Evolutionary conservation across 2,329 filamentous ascomycete genomes (phyloP).

Genomic region (Grosmannia penicillata): DNA sequence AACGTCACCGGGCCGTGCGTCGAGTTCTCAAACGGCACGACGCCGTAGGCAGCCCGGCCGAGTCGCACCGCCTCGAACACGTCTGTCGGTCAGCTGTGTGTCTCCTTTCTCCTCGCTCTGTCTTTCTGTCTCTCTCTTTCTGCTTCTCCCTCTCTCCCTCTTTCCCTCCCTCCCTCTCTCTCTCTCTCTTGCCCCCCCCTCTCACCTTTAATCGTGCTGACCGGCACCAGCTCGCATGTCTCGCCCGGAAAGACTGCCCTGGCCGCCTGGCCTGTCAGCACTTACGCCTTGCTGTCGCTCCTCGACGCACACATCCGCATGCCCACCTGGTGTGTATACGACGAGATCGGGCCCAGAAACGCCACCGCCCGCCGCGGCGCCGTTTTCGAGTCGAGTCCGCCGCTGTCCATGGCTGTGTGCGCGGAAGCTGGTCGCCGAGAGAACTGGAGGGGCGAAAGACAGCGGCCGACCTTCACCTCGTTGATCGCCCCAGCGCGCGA

Average conservation of each 20-base stretch:
- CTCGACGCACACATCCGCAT: neutral
- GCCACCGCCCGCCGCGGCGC: constrained; percentile 9
- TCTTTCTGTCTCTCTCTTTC: neutral
- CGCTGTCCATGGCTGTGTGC: neutral
- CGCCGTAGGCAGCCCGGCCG: constrained; percentile 50
- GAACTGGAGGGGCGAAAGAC: no score
- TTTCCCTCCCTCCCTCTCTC: neutral
- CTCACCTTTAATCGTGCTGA: constrained; percentile 32
- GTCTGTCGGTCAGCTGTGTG: constrained; percentile 30
- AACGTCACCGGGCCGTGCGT: constrained; percentile 86
- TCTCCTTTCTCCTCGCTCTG: no score
- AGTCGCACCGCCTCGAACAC: constrained; percentile 68
- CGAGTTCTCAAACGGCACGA: constrained; percentile 92
- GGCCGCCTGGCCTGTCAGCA: constrained; percentile 15
- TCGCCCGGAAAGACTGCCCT: constrained; percentile 28
- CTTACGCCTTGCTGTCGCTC: neutral
- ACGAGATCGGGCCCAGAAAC: constrained; percentile 14
- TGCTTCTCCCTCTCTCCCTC: neutral
- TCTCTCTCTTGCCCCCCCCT: neutral
- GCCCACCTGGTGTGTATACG: constrained; percentile 16
- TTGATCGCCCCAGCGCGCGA: no score
- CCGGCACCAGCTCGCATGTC: constrained; percentile 32
- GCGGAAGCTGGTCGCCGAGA: no score
- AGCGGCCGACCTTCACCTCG: no score
- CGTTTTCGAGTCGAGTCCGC: neutral